phyloP scores from a whole-genome alignment of 345 rosid genomes.

The Stellera chamaejasme region DNA sequence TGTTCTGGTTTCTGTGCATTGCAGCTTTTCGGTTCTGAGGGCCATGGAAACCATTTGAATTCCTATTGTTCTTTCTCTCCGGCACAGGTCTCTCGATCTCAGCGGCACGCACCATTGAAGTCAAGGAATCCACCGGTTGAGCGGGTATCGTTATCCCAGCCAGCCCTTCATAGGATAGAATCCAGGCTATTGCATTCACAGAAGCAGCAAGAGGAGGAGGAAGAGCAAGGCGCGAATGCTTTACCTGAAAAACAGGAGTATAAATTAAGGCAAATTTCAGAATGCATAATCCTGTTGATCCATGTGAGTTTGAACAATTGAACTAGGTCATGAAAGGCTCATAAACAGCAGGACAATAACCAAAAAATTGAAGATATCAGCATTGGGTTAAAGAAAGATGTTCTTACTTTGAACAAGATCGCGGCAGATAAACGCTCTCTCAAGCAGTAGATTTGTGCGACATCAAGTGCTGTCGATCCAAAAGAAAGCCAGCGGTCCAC shows the following conservation, averaged over 20 bases:
- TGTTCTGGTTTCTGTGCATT: no score
- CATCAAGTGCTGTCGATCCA: constrained; percentile 63
- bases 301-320: no score
- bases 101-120: constrained; percentile 35
- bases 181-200: constrained; percentile 37
- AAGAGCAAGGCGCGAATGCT: constrained; percentile 43
- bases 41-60: constrained; percentile 17
- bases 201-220: constrained; percentile 69
- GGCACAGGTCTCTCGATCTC: constrained; percentile 26
- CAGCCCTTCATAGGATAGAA: constrained; percentile 58
- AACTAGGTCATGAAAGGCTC: no score
- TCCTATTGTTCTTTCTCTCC: constrained; percentile 4
- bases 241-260: constrained; percentile 36
- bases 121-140: constrained; percentile 30
- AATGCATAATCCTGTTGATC: no score
- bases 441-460: constrained; percentile 85
- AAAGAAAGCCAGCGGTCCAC: constrained; percentile 84
- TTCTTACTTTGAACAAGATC: constrained; percentile 58
- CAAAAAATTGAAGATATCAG: no score
- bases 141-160: constrained; percentile 33
- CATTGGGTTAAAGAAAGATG: background rate
- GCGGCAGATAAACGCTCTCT: constrained; percentile 72
- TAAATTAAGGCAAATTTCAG: background rate
- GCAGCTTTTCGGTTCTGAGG: no score
- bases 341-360: no score